Evolutionary conservation across 441 rosid genomes (phyloP).

Genomic region (Brassica balearica): DNA sequence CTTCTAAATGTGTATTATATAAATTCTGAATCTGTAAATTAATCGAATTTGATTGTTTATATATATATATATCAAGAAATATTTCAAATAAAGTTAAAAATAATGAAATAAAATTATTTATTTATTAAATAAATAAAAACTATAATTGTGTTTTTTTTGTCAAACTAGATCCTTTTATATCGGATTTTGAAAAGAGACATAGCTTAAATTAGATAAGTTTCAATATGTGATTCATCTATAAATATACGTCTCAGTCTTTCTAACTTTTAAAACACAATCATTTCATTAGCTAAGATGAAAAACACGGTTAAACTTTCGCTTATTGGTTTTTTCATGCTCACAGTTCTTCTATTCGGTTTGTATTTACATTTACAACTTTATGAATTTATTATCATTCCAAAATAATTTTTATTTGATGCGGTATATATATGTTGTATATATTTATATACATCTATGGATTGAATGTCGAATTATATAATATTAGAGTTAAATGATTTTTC

Average conservation of each 20-base stretch:
- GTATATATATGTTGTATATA: too few relatives aligned
- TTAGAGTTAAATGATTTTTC: background rate
- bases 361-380: background rate
- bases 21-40: background rate
- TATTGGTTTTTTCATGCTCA: background rate
- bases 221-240: background rate
- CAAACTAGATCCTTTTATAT: background rate
- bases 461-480: background rate
- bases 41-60: background rate
- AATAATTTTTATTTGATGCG: background rate
- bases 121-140: background rate
- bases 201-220: background rate
- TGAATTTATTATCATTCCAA: background rate
- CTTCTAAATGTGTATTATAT: background rate
- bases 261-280: background rate
- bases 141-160: background rate
- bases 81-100: background rate
- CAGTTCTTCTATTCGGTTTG: background rate
- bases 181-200: background rate
- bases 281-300: background rate
- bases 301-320: background rate
- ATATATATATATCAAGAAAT: background rate
- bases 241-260: background rate
- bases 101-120: background rate
- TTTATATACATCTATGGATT: background rate